Evolutionary conservation across 306 rosid species (phyloP), one percentile per base, ranked within the genome.

Genomic region (Fragaria iinumae): DNA sequence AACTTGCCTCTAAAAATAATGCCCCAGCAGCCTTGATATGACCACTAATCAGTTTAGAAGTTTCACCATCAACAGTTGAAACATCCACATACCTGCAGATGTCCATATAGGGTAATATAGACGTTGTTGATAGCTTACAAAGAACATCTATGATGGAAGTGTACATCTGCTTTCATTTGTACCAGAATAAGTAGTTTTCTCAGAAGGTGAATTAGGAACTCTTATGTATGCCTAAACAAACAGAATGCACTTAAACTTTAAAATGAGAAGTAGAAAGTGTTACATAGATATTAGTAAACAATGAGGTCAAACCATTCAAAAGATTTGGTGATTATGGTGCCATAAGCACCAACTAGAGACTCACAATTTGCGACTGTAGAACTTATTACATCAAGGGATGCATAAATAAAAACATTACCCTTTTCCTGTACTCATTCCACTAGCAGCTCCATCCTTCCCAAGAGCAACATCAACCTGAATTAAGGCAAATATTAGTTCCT

Each of bases 341-440:
- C 44, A 20, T 10, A 18, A 45, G 34, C 21, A 63, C 25, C 4
- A 23, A 39, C 71, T 43, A 25, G 23, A 69, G 39, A 76, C 62
- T 50, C 9, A 39, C 38, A 23, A 23, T 34, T 29, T 57, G 55
- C 23, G 57, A 55, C 23, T 1, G 11, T 34, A 12, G 74, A 74
- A 59, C 67, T 70, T 5, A 65, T 64, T 25, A 39, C 23, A 11
- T 6, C 36, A 44, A 20, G 50, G 52, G 34, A 64, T 17, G 44
- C 65, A 44, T 43, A 20, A 16, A 7, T 64, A 34, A 57, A 81
- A 64, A 27, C 4, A 67, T 84, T 80, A 95, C 98, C 98, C 98
- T 90, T 92, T 95, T 77, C 97, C 97, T 25, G 90, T 84, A 84
- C 82, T 85, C 85, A 95, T 85, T 79, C 98, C 98, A 49, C 79